Evolutionary conservation across 1,139 yeast genomes (phyloP).

Genomic region (Pichia sp.): DNA sequence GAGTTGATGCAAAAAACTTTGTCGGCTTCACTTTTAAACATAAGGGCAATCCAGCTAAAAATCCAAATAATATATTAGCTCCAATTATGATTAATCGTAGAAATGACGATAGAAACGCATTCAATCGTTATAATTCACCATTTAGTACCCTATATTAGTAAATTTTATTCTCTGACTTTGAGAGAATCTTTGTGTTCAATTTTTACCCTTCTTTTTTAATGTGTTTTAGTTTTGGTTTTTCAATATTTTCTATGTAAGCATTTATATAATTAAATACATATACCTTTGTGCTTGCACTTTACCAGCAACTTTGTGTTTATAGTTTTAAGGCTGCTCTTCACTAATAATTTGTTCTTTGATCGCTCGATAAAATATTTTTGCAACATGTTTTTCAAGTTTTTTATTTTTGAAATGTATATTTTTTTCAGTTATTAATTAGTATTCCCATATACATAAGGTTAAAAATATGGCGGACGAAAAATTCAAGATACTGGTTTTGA

Average conservation of each 20-base stretch:
- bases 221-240: background rate
- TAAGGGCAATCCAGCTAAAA: constrained; percentile 57
- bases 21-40: constrained; percentile 97
- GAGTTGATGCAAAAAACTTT: constrained; percentile 57
- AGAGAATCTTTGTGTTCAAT: background rate
- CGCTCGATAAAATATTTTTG: background rate
- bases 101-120: constrained; percentile 15
- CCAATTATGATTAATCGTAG: constrained; percentile 24
- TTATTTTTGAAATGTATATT: background rate
- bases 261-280: background rate
- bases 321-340: background rate
- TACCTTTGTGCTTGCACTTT: background rate
- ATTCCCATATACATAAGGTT: background rate
- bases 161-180: background rate
- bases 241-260: background rate
- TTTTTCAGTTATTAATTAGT: background rate
- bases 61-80: constrained; percentile 29
- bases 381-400: background rate
- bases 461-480: background rate
- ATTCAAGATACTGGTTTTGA: constrained; percentile 34
- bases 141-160: constrained; percentile 30
- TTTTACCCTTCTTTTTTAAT: background rate
- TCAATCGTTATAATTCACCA: constrained; percentile 27
- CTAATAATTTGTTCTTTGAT: background rate
- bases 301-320: no score